Percentiles rank a stretch among this genome's conserved stretches.
These are phyloP conservation scores for Kodamaea sp. DNA, from an alignment of 1,139 yeast genomes.

Conservation along the genomic window DNA sequence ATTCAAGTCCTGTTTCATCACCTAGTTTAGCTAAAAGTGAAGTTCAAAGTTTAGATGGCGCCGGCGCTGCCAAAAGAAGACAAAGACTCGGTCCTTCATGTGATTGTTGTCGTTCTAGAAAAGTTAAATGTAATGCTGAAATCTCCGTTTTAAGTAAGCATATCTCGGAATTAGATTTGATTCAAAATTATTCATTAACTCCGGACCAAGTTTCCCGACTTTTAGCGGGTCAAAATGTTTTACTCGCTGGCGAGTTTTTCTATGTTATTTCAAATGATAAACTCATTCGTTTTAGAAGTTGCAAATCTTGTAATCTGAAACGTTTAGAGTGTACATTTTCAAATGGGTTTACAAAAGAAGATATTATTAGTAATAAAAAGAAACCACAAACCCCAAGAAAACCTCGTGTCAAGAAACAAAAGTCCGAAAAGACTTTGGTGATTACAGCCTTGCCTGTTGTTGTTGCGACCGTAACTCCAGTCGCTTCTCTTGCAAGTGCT, in stretches of 20 bases:
- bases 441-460: not conserved
- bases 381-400: conserved; percentile 10
- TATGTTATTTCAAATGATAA: conserved; percentile 28
- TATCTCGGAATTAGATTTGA: conserved; percentile 4
- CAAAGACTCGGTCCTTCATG: conserved; percentile 77
- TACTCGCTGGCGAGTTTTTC: conserved; percentile 7
- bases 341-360: conserved; percentile 60
- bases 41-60: conserved; percentile 3
- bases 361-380: conserved; percentile 32
- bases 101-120: conserved; percentile 66
- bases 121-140: conserved; percentile 73
- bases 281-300: conserved; percentile 47
- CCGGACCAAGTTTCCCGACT: conserved; percentile 6
- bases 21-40: too few species aligned
- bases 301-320: conserved; percentile 47
- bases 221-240: conserved; percentile 9
- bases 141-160: conserved; percentile 25
- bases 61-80: conserved; percentile 33
- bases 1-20: too few species aligned
- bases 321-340: conserved; percentile 47
- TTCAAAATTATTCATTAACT: conserved; percentile 3
- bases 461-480: conserved; percentile 2
- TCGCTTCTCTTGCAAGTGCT: conserved; percentile 11
- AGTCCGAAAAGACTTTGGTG: conserved; percentile 2
- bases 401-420: conserved; percentile 3